Conservation (phyloP, 1,284 basidiomycete species). For the Cutaneotrichosporon daszewskae region DNA sequence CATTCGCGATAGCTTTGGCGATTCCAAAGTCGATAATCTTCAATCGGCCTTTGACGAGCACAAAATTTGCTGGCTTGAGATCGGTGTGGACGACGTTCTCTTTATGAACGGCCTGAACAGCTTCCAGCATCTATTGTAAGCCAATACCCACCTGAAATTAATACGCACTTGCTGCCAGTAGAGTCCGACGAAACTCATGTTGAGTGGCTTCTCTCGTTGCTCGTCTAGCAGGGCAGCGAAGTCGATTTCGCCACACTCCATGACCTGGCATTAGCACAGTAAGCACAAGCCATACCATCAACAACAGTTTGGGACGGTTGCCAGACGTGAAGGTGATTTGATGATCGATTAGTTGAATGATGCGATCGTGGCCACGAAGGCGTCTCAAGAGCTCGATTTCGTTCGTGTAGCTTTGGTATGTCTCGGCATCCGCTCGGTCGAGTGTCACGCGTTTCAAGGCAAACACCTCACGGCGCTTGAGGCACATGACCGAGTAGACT, state of each 20-base stretch:
- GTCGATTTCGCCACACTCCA: constrained; percentile 92
- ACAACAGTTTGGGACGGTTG: constrained; percentile 61
- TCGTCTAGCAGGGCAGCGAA: constrained; percentile 74
- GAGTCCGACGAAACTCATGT: constrained; percentile 86
- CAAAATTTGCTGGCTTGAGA: constrained; percentile 93
- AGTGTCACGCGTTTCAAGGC: constrained; percentile 84
- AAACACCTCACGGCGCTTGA: constrained; percentile 63
- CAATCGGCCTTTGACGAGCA: constrained; percentile 82
- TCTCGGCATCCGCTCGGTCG: constrained; percentile 76
- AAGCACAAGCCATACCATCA: constrained; percentile 54
- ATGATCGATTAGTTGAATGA: constrained; percentile 81
- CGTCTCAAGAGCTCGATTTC: constrained; percentile 84
- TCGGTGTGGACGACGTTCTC: constrained; percentile 96
- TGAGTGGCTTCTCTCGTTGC: constrained; percentile 70
- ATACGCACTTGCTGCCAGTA: constrained; percentile 86
- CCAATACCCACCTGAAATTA: not conserved
- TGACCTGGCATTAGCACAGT: constrained; percentile 55
- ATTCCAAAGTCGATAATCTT: constrained; percentile 97
- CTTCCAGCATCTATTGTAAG: constrained; percentile 75
- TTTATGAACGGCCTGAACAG: constrained; percentile 89
- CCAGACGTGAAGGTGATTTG: constrained; percentile 59
- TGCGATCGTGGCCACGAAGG: constrained; percentile 76
- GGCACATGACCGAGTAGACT: constrained; percentile 79
- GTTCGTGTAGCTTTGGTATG: constrained; percentile 86
- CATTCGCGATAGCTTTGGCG: constrained; percentile 92